These are phyloP conservation scores for Raphidocelis subcapitata DNA, from an alignment of 139 green algal species.

Conservation along the genomic window DNA sequence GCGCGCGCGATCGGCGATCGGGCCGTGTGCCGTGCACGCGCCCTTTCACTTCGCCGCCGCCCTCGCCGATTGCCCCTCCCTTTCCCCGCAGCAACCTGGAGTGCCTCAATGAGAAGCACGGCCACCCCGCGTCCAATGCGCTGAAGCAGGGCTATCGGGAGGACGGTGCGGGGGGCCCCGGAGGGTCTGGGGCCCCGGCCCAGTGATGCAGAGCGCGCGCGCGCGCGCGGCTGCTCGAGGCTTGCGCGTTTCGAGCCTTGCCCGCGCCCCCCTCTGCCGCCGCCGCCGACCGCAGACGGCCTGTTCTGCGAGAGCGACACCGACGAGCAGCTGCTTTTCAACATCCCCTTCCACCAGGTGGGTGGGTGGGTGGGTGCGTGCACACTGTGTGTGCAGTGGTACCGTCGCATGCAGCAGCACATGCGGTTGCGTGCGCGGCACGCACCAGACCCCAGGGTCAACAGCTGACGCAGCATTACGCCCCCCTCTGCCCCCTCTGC, in stretches of 20 bases:
- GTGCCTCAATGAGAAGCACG: constrained; percentile 74
- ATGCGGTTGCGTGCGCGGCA: neutral
- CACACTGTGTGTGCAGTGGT: neutral
- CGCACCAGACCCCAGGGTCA: neutral
- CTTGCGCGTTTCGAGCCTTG: neutral
- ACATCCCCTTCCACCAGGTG: constrained; percentile 80
- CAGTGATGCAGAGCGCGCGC: constrained; percentile 16
- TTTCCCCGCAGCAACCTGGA: constrained; percentile 66
- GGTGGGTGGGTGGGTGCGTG: too few species aligned
- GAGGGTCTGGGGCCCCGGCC: constrained; percentile 10
- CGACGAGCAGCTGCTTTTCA: constrained; percentile 87
- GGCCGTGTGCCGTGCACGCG: too few species aligned
- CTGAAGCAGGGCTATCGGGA: constrained; percentile 55
- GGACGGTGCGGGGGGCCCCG: neutral
- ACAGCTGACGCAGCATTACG: neutral
- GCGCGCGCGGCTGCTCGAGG: neutral
- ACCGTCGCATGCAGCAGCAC: neutral
- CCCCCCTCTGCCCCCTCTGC: neutral
- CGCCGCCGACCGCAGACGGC: constrained; percentile 54
- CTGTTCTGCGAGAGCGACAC: constrained; percentile 79
- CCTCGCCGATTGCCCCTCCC: too few species aligned
- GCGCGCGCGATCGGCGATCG: too few species aligned
- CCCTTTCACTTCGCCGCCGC: too few species aligned
- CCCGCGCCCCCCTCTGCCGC: neutral
- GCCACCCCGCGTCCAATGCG: constrained; percentile 52